These are phyloP conservation scores for Floccularia luteovirens DNA, from an alignment of 768 basidiomycete genomes.

Conservation along the genomic window DNA sequence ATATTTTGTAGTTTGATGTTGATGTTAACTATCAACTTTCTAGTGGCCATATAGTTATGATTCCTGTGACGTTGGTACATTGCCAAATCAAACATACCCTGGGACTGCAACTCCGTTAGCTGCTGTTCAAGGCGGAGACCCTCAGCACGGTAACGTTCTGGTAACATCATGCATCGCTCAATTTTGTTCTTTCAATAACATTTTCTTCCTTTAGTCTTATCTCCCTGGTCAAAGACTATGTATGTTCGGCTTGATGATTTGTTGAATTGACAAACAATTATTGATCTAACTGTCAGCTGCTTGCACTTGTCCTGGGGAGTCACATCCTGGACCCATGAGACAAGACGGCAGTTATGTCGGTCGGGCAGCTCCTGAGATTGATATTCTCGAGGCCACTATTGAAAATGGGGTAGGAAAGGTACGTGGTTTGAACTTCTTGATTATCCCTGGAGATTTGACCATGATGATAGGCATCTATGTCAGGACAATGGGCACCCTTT, in stretches of 20 bases:
- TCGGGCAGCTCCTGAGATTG: slow-evolving; percentile 58
- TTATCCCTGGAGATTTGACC: neutral
- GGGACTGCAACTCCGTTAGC: slow-evolving; percentile 39
- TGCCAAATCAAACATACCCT: slow-evolving; percentile 68
- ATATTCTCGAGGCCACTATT: slow-evolving; percentile 51
- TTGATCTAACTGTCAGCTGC: slow-evolving; percentile 15
- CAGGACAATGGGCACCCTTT: slow-evolving; percentile 49
- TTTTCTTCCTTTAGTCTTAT: slow-evolving; percentile 39
- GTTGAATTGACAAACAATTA: neutral
- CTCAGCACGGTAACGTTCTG: slow-evolving; percentile 25
- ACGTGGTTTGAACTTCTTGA: neutral
- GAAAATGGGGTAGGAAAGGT: slow-evolving; percentile 20
- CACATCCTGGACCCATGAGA: slow-evolving; percentile 29
- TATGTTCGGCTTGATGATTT: slow-evolving; percentile 4
- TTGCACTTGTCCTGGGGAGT: slow-evolving; percentile 32
- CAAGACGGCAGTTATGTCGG: slow-evolving; percentile 49
- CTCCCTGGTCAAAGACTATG: slow-evolving; percentile 53
- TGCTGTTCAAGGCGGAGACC: slow-evolving; percentile 32
- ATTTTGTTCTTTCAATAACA: neutral
- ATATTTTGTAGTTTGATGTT: slow-evolving; percentile 5
- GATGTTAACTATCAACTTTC: neutral
- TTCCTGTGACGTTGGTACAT: slow-evolving; percentile 73
- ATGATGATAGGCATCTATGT: slow-evolving; percentile 37
- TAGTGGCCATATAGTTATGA: slow-evolving; percentile 67
- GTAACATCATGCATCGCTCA: slow-evolving; percentile 11